Conservation (phyloP, 345 rosid species). For the Salix brachista region DNA sequence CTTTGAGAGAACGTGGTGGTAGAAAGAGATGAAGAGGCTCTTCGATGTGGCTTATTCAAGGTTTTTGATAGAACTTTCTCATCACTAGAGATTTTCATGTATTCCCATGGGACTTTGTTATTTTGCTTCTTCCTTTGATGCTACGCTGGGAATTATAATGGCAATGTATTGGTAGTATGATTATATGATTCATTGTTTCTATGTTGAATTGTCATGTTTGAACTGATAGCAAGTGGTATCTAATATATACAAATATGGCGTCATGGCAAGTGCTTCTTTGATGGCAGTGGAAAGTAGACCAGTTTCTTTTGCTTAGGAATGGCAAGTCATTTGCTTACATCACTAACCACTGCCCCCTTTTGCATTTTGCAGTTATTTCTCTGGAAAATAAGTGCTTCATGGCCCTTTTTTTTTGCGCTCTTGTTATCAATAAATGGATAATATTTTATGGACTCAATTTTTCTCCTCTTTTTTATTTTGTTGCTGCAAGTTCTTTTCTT, state of each 20-base stretch:
- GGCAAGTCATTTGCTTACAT: conserved; percentile 3
- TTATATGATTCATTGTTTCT: not conserved
- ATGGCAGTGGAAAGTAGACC: conserved; percentile 10
- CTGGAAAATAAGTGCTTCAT: not conserved
- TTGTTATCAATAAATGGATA: not conserved
- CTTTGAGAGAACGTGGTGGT: conserved; percentile 83
- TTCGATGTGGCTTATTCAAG: conserved; percentile 12
- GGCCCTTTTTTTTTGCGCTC: not conserved
- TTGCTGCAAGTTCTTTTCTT: not conserved
- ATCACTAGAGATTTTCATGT: not conserved
- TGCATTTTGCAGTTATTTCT: conserved; percentile 2
- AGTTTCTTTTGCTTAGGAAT: conserved; percentile 20
- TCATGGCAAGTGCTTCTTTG: conserved; percentile 12
- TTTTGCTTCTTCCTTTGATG: conserved; percentile 1
- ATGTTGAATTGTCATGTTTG: not conserved
- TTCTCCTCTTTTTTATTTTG: not conserved
- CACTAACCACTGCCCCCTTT: not conserved
- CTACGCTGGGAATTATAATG: conserved; percentile 15
- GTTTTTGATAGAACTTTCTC: conserved; percentile 15
- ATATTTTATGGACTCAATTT: not conserved
- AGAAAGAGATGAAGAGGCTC: conserved; percentile 59
- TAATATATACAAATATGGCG: conserved; percentile 28
- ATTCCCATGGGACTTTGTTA: conserved; percentile 1
- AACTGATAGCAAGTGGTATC: conserved; percentile 28
- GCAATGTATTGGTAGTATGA: conserved; percentile 16